Conservation (phyloP, 2,329 filamentous ascomycete genomes). For the Talaromyces marneffei region DNA sequence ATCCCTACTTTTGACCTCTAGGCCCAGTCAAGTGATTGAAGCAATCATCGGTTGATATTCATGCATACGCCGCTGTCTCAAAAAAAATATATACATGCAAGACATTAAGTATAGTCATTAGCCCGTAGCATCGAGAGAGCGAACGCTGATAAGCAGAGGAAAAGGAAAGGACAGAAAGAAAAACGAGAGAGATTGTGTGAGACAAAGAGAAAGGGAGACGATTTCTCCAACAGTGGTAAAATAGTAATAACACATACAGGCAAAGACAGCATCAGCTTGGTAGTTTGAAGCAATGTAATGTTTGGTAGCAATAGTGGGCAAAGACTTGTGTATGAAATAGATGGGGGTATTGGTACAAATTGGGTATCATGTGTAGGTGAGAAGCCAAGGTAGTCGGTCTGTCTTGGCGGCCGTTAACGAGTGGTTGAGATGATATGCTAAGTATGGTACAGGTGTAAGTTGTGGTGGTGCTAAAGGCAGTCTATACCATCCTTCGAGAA, state of each 20-base stretch:
- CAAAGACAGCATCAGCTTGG: not conserved
- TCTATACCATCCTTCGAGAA: conserved; percentile 14
- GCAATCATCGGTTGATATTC: conserved; percentile 6
- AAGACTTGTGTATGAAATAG: not conserved
- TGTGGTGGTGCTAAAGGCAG: not conserved
- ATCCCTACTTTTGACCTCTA: not conserved
- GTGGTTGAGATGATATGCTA: not conserved
- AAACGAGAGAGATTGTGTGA: not conserved
- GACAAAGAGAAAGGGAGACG: not conserved
- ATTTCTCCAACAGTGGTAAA: not conserved
- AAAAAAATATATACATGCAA: conserved; percentile 1
- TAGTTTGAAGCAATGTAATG: not conserved
- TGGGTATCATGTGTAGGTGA: not conserved
- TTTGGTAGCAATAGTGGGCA: not conserved
- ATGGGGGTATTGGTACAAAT: conserved; percentile 2
- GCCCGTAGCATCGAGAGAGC: not conserved
- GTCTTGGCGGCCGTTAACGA: not conserved
- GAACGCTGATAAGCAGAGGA: not conserved
- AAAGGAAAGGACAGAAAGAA: conserved; percentile 2
- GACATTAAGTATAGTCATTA: conserved; percentile 1
- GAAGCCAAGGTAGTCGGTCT: not conserved
- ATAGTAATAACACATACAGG: not conserved
- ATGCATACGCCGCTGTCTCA: not conserved
- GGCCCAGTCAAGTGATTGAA: not conserved
- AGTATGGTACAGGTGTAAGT: not conserved